Evolutionary conservation across 495 filamentous ascomycete genomes (phyloP).

Genomic region (Parathielavia hyrcaniae): DNA sequence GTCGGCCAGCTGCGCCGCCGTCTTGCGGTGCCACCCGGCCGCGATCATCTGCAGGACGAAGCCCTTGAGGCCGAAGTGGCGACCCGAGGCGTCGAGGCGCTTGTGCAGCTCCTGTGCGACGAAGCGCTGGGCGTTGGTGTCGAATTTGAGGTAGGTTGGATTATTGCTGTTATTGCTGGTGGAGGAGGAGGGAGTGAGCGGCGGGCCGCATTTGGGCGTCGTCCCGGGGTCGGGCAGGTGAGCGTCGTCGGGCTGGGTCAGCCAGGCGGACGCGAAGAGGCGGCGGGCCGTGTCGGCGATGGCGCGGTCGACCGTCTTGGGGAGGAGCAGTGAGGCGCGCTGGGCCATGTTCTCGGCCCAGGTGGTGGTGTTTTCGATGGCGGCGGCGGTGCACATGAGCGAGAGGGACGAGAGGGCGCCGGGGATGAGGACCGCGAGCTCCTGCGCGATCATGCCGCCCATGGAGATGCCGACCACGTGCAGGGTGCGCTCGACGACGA

Average conservation of each 20-base stretch:
- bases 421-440: slow-evolving; percentile 60
- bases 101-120: slow-evolving; percentile 69
- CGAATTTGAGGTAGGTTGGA: slow-evolving; percentile 47
- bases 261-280: slow-evolving; percentile 57
- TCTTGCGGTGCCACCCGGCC: slow-evolving; percentile 73
- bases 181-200: neutral
- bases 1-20: slow-evolving; percentile 51
- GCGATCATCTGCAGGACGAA: slow-evolving; percentile 74
- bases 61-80: slow-evolving; percentile 56
- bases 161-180: neutral
- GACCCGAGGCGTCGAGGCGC: slow-evolving; percentile 42
- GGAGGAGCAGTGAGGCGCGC: slow-evolving; percentile 62
- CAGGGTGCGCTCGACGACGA: slow-evolving; percentile 46
- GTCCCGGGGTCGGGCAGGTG: slow-evolving; percentile 32
- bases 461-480: slow-evolving; percentile 71
- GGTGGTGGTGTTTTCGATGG: slow-evolving; percentile 55
- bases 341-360: slow-evolving; percentile 58
- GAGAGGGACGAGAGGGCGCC: slow-evolving; percentile 56
- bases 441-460: slow-evolving; percentile 87
- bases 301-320: slow-evolving; percentile 55
- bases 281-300: slow-evolving; percentile 45
- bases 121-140: slow-evolving; percentile 71
- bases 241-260: slow-evolving; percentile 55
- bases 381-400: slow-evolving; percentile 66
- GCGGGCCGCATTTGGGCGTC: slow-evolving; percentile 20